Percentiles rank a stretch among this genome's conserved stretches.
Conservation (phyloP, 2,329 filamentous ascomycete species). For the Neonectria sp. region DNA sequence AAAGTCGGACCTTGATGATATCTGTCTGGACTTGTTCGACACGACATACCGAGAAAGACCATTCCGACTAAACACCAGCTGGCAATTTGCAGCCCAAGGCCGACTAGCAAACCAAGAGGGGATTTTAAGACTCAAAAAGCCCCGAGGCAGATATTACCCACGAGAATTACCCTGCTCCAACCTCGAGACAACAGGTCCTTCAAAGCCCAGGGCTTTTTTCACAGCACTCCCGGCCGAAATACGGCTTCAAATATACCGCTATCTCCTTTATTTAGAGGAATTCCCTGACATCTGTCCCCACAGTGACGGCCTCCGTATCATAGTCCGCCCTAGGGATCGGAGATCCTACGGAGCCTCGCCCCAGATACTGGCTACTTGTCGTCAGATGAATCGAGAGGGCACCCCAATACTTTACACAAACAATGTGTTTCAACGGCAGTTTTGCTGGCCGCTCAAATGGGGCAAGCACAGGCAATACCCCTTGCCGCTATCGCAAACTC, state of each 20-base stretch:
- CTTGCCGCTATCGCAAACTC: conserved; percentile 14
- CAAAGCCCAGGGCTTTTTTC: not conserved
- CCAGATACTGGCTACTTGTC: conserved; percentile 23
- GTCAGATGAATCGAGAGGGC: conserved; percentile 27
- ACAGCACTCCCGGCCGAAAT: conserved; percentile 25
- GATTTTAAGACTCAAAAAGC: not conserved
- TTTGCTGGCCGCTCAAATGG: conserved; percentile 15
- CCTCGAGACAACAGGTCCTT: too few relatives aligned
- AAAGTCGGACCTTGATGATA: conserved; percentile 21
- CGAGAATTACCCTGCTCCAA: not conserved
- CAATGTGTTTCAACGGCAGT: conserved; percentile 21
- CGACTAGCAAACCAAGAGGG: conserved; percentile 13
- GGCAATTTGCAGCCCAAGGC: not conserved
- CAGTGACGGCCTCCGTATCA: conserved; percentile 20
- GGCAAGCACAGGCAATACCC: not conserved
- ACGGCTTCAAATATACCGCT: conserved; percentile 30
- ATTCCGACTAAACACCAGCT: not conserved
- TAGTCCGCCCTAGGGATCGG: not conserved
- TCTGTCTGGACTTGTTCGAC: conserved; percentile 1
- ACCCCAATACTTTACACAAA: conserved; percentile 22
- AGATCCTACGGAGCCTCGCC: not conserved
- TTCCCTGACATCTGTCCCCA: not conserved
- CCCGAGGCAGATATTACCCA: not conserved
- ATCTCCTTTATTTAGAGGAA: conserved; percentile 19
- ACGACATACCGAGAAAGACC: not conserved